Evolutionary conservation across 495 filamentous ascomycete genomes (phyloP).

Genomic region (Podospora appendiculata): DNA sequence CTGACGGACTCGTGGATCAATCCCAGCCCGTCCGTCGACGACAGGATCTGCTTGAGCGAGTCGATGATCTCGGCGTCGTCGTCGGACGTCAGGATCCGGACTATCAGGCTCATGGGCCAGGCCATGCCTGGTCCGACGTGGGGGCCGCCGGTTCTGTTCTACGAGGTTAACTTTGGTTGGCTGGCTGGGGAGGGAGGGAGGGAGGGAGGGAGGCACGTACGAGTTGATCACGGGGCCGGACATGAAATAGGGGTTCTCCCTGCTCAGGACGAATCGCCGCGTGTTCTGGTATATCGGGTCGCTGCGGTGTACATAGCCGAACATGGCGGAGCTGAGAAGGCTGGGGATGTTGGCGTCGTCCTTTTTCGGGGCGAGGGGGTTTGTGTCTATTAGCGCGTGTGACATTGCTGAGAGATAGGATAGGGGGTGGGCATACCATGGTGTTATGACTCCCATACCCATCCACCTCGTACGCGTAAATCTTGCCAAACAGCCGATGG

Average conservation of each 20-base stretch:
- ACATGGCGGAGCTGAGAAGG: conserved; percentile 45
- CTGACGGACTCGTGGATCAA: conserved; percentile 56
- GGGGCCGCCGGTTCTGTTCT: conserved; percentile 42
- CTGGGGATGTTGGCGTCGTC: conserved; percentile 58
- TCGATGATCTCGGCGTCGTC: conserved; percentile 41
- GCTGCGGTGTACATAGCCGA: conserved; percentile 35
- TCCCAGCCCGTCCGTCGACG: conserved; percentile 36
- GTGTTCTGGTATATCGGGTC: conserved; percentile 46
- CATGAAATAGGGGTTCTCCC: conserved; percentile 51
- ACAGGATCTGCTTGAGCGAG: conserved; percentile 40
- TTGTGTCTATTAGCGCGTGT: too few relatives aligned
- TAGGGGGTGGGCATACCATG: conserved; percentile 4
- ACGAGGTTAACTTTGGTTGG: too few relatives aligned
- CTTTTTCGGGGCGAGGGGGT: conserved; percentile 13
- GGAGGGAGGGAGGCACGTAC: neutral
- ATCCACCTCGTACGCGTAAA: conserved; percentile 57
- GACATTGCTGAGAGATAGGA: too few relatives aligned
- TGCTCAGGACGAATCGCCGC: conserved; percentile 36
- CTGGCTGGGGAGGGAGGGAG: too few relatives aligned
- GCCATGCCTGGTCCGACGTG: conserved; percentile 48
- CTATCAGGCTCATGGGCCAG: conserved; percentile 54
- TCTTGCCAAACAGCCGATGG: conserved; percentile 9
- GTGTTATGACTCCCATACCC: conserved; percentile 48
- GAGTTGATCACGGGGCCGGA: conserved; percentile 43
- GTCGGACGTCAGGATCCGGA: conserved; percentile 31